A percentile compares a stretch with the other conserved stretches of the same genome.
These are phyloP conservation scores for Cyclotella kingstonii DNA, from an alignment of 108 stramenopile genomes.

Conservation along the genomic window DNA sequence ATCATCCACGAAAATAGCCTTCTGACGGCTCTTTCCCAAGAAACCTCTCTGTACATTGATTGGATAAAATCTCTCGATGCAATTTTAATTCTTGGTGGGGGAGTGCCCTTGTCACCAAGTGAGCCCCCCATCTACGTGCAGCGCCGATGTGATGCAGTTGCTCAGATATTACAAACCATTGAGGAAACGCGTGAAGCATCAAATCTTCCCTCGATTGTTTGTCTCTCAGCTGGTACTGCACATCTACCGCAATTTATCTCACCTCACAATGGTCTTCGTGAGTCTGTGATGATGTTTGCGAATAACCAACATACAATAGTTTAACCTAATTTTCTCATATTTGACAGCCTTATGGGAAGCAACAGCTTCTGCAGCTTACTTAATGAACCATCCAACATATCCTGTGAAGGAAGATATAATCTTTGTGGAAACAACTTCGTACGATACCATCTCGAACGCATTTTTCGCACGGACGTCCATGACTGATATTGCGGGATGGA, in stretches of 20 bases:
- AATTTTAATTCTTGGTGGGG: slow-evolving; percentile 78
- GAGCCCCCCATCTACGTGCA: slow-evolving; percentile 72
- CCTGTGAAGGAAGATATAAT: slow-evolving; percentile 28
- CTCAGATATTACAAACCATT: slow-evolving; percentile 3
- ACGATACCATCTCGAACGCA: slow-evolving; percentile 86
- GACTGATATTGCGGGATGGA: slow-evolving; percentile 66
- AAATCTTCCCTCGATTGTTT: slow-evolving; percentile 44
- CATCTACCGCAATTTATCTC: slow-evolving; percentile 73
- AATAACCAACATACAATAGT: no score
- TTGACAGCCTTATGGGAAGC: slow-evolving; percentile 68
- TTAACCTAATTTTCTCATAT: no score
- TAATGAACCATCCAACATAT: slow-evolving; percentile 32
- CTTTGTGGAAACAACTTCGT: slow-evolving; percentile 79
- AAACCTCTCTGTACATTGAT: slow-evolving; percentile 19
- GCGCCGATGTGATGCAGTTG: slow-evolving; percentile 41
- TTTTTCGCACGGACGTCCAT: slow-evolving; percentile 67
- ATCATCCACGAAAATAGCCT: slow-evolving; percentile 49
- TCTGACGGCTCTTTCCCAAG: slow-evolving; percentile 16
- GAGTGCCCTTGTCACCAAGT: slow-evolving; percentile 57
- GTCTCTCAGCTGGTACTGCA: slow-evolving; percentile 83
- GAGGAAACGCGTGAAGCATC: neutral
- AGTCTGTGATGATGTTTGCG: neutral
- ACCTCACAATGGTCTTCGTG: slow-evolving; percentile 55
- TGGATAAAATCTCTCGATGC: slow-evolving; percentile 58
- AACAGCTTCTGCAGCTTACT: slow-evolving; percentile 74